Evolutionary conservation across 768 basidiomycete genomes (phyloP), one percentile per base, ranked within the genome.

Genomic region (Dacryopinax spathularia): DNA sequence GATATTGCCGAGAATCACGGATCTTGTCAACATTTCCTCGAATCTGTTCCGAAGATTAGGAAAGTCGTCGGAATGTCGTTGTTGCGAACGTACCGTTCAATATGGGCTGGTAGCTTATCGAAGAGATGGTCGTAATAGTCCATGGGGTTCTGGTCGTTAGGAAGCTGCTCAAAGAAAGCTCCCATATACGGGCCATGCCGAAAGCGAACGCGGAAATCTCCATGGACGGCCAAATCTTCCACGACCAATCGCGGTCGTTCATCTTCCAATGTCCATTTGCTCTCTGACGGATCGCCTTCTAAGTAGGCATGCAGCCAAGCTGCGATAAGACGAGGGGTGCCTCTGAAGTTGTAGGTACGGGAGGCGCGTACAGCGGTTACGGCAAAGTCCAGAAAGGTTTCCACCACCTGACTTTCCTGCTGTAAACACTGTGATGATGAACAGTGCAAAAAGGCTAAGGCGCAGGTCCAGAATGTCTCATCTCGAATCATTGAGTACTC

Each of bases 1-100:
- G 66, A 86, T 81, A 73, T 90, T 91, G 29, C 83, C 87, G 15
- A 88, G 76, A 20, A 79, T 83, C 31, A 91, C 77, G 31, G 85
- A 78, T 39, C 86, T 83, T 12, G 86, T 91, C 61, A 88, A 75
- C 77, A 89, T 88, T 35, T 77, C 75, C 71, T 96, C 92, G 67
- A 82, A 85, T 62, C 89, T 91, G 33, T 91, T 27, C 83, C 87
- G 15, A 88, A 76, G 20, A 79, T 83, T 31, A 91, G 77, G 31
- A 85, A 78, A 37, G 85, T 83, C 12, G 86, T 91, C 61, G 88
- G 76, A 77, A 89, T 88, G 34, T 77, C 75, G 70, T 96, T 91
- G 67, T 81, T 85, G 62, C 89, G 90, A 34, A 29, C 48, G 25
- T 29, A 56, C 48, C 48, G 48, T 10, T 25, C 29, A 5, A 7